Percentiles rank a stretch among this genome's conserved stretches.
These are phyloP conservation scores for Hydnomerulius pinastri DNA, from an alignment of 768 basidiomycete genomes.

Conservation along the genomic window DNA sequence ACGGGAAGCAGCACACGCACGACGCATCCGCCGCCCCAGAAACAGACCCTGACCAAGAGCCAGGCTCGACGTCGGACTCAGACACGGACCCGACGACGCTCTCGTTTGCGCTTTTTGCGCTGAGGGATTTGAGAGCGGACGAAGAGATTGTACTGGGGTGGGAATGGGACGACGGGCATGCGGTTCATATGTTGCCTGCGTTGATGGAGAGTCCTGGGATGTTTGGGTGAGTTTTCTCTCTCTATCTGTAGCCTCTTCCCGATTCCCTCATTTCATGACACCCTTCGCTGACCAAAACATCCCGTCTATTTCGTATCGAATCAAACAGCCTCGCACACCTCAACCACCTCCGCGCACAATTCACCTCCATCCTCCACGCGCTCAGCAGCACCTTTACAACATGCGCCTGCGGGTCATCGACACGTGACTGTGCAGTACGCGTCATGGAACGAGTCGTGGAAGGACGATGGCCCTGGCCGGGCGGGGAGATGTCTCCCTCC, in stretches of 20 bases:
- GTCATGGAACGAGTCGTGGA: constrained; percentile 70
- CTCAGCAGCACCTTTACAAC: constrained; percentile 72
- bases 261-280: background rate
- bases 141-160: constrained; percentile 91
- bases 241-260: no score
- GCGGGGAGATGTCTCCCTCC: constrained; percentile 27
- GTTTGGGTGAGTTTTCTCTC: constrained; percentile 52
- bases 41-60: constrained; percentile 19
- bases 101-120: constrained; percentile 79
- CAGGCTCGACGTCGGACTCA: constrained; percentile 11
- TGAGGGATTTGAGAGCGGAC: constrained; percentile 68
- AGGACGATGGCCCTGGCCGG: constrained; percentile 32
- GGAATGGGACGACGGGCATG: constrained; percentile 96
- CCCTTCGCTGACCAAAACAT: no score
- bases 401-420: constrained; percentile 68
- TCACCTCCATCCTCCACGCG: constrained; percentile 69
- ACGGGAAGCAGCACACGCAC: background rate
- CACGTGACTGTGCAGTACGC: constrained; percentile 61
- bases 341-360: constrained; percentile 59
- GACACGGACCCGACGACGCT: constrained; percentile 42
- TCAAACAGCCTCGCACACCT: constrained; percentile 47
- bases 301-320: no score
- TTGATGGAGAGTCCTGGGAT: constrained; percentile 57
- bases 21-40: background rate
- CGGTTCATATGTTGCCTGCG: constrained; percentile 76